phyloP scores from a whole-genome alignment of 768 basidiomycete species.

The Rhizopogon vinicolor region DNA sequence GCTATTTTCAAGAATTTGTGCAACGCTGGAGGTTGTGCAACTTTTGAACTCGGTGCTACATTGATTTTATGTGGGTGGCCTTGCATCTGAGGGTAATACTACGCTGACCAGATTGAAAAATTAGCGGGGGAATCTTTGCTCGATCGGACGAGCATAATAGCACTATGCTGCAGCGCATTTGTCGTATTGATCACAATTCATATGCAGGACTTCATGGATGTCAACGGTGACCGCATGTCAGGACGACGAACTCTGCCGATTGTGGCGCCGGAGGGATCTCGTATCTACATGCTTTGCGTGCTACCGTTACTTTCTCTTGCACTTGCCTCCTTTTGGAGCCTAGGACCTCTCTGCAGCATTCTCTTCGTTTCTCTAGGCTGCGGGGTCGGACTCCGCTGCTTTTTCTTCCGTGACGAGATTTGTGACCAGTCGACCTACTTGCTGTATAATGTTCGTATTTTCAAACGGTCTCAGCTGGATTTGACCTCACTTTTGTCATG shows the following conservation, averaged over 20 bases:
- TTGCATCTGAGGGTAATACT: not conserved
- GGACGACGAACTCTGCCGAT: conserved; percentile 29
- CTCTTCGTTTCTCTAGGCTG: conserved; percentile 9
- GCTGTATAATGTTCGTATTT: conserved; percentile 11
- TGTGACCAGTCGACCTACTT: conserved; percentile 9
- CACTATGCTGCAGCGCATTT: conserved; percentile 21
- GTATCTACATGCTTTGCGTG: conserved; percentile 8
- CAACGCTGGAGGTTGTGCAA: conserved; percentile 28
- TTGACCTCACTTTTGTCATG: not conserved
- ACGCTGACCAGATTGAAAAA: not conserved
- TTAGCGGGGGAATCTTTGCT: not conserved
- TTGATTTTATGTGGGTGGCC: conserved; percentile 17
- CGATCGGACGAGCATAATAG: conserved; percentile 8
- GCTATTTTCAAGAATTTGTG: conserved; percentile 26
- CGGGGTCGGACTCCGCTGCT: conserved; percentile 10
- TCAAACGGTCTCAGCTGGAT: not conserved
- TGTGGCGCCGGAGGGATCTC: conserved; percentile 12
- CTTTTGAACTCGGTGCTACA: conserved; percentile 33
- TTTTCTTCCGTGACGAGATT: conserved; percentile 9
- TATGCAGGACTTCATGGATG: conserved; percentile 30
- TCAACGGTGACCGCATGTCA: conserved; percentile 22
- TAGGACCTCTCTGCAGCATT: conserved; percentile 8
- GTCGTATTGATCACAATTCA: conserved; percentile 34
- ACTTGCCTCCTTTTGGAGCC: conserved; percentile 6
- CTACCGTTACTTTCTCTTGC: conserved; percentile 11